Conservation (phyloP, 148 eudicot genomes). For the Polygonum aviculare region DNA sequence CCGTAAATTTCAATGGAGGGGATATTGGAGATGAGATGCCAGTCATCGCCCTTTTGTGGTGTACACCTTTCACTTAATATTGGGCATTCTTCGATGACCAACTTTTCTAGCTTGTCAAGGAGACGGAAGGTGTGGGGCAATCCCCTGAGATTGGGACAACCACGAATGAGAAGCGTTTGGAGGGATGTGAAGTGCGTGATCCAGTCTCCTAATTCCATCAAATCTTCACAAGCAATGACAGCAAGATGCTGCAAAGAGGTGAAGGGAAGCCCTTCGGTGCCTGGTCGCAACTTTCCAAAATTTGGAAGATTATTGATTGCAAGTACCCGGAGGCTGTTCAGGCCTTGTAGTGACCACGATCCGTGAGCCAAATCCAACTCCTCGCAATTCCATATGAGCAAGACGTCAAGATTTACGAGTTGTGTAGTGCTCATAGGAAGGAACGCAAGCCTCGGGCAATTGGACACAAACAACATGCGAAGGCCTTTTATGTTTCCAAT, state of each 20-base stretch:
- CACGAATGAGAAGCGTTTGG: neutral
- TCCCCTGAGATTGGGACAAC: neutral
- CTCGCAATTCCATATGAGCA: neutral
- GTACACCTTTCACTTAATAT: neutral
- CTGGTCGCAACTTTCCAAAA: neutral
- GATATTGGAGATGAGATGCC: neutral
- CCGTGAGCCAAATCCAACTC: neutral
- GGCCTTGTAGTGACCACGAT: neutral
- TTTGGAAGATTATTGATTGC: neutral
- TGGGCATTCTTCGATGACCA: neutral
- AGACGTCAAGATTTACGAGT: neutral
- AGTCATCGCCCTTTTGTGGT: neutral
- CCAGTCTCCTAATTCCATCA: neutral
- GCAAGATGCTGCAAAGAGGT: neutral
- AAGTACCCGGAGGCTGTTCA: neutral
- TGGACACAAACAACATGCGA: neutral
- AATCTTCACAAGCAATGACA: neutral
- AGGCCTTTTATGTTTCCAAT: neutral
- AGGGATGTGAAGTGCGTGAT: neutral
- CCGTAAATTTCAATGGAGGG: neutral
- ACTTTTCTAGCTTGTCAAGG: neutral
- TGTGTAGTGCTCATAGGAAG: neutral
- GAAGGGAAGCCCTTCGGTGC: neutral
- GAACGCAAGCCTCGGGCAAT: neutral
- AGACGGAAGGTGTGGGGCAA: neutral